Conservation (phyloP, 2,329 filamentous ascomycete species). For the Beauveria sp. region DNA sequence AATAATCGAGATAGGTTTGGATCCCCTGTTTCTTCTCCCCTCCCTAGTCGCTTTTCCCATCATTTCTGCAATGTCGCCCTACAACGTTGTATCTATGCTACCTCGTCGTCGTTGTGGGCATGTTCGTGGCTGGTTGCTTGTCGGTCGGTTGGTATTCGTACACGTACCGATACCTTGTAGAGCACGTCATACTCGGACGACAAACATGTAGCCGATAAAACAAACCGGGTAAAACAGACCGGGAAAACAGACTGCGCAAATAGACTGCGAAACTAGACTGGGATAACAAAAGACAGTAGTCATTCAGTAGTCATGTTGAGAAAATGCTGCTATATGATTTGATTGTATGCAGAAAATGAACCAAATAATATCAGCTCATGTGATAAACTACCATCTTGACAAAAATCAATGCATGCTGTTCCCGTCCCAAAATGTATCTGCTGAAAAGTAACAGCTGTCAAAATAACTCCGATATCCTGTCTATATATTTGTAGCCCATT, state of each 20-base stretch:
- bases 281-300: too few species aligned
- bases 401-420: constrained; percentile 1
- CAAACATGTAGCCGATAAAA: background rate
- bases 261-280: too few species aligned
- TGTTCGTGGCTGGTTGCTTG: background rate
- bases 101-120: background rate
- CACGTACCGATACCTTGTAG: background rate
- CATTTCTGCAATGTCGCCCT: background rate
- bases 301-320: too few species aligned
- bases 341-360: background rate
- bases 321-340: too few species aligned
- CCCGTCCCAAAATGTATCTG: background rate
- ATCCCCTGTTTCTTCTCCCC: background rate
- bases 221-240: background rate
- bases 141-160: background rate
- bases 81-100: constrained; percentile 2
- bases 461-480: constrained; percentile 2
- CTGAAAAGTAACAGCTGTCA: background rate
- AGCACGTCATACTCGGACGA: background rate
- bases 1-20: background rate
- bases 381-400: background rate
- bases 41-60: background rate
- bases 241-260: too few species aligned
- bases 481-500: constrained; percentile 3
- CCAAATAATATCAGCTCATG: background rate